These are phyloP conservation scores for Escallonia herrerae DNA, from an alignment of 129 eudicot species.

Conservation along the genomic window DNA sequence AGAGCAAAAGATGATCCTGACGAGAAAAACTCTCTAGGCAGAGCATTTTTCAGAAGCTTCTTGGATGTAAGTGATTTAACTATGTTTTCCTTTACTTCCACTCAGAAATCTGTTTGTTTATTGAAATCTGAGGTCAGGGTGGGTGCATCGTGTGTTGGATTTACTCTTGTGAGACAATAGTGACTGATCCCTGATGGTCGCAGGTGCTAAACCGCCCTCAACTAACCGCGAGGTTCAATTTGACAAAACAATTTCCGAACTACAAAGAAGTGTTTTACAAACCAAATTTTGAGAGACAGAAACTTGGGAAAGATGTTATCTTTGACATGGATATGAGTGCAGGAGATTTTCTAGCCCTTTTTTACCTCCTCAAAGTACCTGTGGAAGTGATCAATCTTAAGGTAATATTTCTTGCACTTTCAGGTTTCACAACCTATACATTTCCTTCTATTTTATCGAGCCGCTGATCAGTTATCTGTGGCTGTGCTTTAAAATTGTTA, in stretches of 20 bases:
- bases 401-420: constrained; percentile 22
- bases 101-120: neutral
- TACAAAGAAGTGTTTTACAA: constrained; percentile 48
- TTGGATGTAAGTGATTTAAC: constrained; percentile 49
- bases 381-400: constrained; percentile 60
- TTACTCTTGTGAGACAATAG: constrained; percentile 4
- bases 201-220: constrained; percentile 61
- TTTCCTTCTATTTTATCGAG: no score
- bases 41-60: constrained; percentile 60
- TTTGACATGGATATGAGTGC: constrained; percentile 98
- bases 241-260: constrained; percentile 62
- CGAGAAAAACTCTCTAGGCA: constrained; percentile 37
- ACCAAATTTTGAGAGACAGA: constrained; percentile 45
- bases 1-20: constrained; percentile 60
- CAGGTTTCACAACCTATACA: no score
- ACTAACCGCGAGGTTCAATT: constrained; percentile 66
- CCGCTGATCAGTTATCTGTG: neutral
- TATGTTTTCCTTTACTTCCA: neutral
- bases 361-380: constrained; percentile 67
- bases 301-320: constrained; percentile 54
- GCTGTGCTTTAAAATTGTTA: no score
- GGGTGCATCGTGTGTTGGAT: neutral
- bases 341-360: constrained; percentile 83
- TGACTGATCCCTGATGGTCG: neutral
- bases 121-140: neutral